Evolutionary conservation across 306 rosid genomes (phyloP).

Genomic region (Cucumis hystrix): DNA sequence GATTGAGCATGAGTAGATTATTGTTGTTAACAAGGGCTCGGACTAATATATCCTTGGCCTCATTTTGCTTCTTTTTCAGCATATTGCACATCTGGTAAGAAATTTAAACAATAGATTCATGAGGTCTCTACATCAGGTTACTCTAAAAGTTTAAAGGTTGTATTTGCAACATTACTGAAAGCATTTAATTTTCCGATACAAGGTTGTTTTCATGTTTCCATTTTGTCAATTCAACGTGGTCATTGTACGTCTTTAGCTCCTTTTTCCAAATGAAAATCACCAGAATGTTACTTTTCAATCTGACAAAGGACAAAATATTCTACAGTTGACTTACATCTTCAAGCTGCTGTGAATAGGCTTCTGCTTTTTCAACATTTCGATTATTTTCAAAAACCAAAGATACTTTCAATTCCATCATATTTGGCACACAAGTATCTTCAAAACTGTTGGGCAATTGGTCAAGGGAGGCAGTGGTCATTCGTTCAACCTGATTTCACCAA

Average conservation of each 20-base stretch:
- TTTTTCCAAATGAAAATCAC: background rate
- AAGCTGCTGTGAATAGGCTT: slow-evolving; percentile 66
- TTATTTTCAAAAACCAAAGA: slow-evolving; percentile 39
- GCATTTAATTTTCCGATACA: background rate
- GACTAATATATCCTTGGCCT: slow-evolving; percentile 69
- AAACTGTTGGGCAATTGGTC: slow-evolving; percentile 18
- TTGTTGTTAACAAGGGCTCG: slow-evolving; percentile 70
- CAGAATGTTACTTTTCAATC: background rate
- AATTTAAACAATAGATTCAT: background rate
- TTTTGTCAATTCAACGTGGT: background rate
- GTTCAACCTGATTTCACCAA: slow-evolving; percentile 22
- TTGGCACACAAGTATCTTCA: slow-evolving; percentile 26
- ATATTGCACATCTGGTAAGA: slow-evolving; percentile 57
- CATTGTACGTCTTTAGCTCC: background rate
- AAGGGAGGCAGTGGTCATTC: slow-evolving; percentile 12
- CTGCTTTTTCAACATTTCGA: slow-evolving; percentile 70
- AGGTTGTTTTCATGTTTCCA: background rate
- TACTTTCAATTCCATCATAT: slow-evolving; percentile 37
- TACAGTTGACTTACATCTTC: slow-evolving; percentile 55
- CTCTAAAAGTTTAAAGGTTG: background rate
- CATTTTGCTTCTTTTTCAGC: slow-evolving; percentile 77
- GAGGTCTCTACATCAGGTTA: background rate
- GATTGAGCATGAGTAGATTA: slow-evolving; percentile 78
- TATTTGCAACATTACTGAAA: background rate
- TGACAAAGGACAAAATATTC: background rate